These are phyloP conservation scores for Pyrenochaeta sp. DNA, from an alignment of 2,329 filamentous ascomycete genomes.

Conservation along the genomic window DNA sequence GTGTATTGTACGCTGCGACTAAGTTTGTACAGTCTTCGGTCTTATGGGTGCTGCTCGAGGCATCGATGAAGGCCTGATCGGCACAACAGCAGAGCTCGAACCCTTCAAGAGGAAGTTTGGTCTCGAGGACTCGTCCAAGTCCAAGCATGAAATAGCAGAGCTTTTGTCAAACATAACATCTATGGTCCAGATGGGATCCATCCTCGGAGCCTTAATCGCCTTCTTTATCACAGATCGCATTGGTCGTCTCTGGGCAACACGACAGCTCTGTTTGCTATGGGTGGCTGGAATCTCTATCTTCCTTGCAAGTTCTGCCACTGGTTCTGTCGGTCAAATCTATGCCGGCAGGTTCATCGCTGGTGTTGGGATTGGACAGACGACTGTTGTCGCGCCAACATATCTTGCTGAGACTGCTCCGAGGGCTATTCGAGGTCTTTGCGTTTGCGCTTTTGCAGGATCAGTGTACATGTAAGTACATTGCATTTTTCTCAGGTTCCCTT, in stretches of 20 bases:
- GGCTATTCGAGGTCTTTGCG: conserved; percentile 75
- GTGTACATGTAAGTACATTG: conserved; percentile 65
- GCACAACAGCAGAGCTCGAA: conserved; percentile 63
- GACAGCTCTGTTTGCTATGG: conserved; percentile 54
- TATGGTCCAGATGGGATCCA: conserved; percentile 83
- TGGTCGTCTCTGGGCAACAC: conserved; percentile 54
- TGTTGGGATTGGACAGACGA: conserved; percentile 71
- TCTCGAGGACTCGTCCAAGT: conserved; percentile 42
- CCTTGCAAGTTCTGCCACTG: conserved; percentile 46
- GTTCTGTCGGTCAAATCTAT: conserved; percentile 62
- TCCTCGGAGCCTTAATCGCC: conserved; percentile 72
- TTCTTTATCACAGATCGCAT: conserved; percentile 59
- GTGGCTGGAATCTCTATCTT: conserved; percentile 53
- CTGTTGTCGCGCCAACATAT: conserved; percentile 75
- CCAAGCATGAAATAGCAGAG: conserved; percentile 42
- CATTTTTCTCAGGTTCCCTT: not conserved
- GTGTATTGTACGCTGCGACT: conserved; percentile 1
- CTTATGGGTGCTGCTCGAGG: conserved; percentile 80
- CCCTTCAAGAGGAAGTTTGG: conserved; percentile 50
- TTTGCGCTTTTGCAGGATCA: conserved; percentile 73
- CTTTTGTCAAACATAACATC: conserved; percentile 72
- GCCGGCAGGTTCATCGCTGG: conserved; percentile 73
- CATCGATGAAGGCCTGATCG: conserved; percentile 82
- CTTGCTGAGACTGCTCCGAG: conserved; percentile 76
- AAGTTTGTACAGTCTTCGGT: conserved; percentile 61